Conservation (phyloP, 2,329 filamentous ascomycete species). For the Westerdykella aurantiaca region DNA sequence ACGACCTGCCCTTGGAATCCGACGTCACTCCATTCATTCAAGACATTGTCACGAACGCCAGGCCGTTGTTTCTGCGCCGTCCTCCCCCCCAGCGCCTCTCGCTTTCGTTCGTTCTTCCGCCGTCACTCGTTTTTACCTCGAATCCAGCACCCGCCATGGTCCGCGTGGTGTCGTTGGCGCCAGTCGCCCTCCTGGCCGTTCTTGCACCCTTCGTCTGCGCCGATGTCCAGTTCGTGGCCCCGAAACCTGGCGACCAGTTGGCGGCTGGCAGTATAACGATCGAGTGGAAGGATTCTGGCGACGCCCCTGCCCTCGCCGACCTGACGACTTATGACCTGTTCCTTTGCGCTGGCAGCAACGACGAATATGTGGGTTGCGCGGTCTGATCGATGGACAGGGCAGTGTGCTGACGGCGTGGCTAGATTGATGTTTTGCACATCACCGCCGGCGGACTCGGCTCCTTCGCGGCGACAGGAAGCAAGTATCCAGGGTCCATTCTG, state of each 20-base stretch:
- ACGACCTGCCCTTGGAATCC: no score
- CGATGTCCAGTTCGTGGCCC: slow-evolving; percentile 51
- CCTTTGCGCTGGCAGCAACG: slow-evolving; percentile 57
- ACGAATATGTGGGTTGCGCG: slow-evolving; percentile 14
- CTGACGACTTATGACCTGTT: slow-evolving; percentile 53
- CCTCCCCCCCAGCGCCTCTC: background rate
- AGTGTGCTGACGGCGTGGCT: background rate
- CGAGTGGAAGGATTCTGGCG: slow-evolving; percentile 53
- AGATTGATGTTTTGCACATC: slow-evolving; percentile 42
- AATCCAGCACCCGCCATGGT: slow-evolving; percentile 17
- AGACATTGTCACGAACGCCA: background rate
- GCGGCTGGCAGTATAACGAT: slow-evolving; percentile 48
- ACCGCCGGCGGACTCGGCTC: slow-evolving; percentile 38
- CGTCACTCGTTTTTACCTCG: slow-evolving; percentile 14
- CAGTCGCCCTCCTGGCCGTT: slow-evolving; percentile 28
- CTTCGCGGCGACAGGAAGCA: slow-evolving; percentile 40
- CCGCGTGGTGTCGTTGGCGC: slow-evolving; percentile 15
- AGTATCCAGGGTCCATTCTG: slow-evolving; percentile 32
- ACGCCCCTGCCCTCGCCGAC: slow-evolving; percentile 45
- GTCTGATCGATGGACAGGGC: slow-evolving; percentile 40
- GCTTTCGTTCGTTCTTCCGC: background rate
- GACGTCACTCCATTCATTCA: no score
- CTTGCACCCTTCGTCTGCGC: slow-evolving; percentile 44
- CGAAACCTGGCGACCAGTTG: slow-evolving; percentile 47
- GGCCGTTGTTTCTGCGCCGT: background rate